Conservation (phyloP, 352 stramenopile genomes). For the Phytophthora niederhauseri region DNA sequence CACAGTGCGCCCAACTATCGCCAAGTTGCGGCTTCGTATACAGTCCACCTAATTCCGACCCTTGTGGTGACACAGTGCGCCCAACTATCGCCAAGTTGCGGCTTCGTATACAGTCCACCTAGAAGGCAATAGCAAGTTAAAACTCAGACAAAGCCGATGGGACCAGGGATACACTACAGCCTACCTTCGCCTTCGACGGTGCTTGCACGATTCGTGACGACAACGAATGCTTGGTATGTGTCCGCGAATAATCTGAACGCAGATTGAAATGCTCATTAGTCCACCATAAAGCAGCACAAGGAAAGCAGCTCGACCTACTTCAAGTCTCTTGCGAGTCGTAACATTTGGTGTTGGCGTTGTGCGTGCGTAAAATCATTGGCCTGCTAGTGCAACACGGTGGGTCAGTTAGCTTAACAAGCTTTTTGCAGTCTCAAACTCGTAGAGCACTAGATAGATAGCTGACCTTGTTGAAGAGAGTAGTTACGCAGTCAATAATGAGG, state of each 20-base stretch:
- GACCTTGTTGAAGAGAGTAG: slow-evolving; percentile 68
- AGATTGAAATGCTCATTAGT: slow-evolving; percentile 4
- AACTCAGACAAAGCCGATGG: background rate
- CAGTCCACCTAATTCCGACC: slow-evolving; percentile 45
- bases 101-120: slow-evolving; percentile 66
- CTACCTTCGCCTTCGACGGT: slow-evolving; percentile 43
- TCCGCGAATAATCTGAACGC: slow-evolving; percentile 63
- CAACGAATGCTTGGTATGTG: slow-evolving; percentile 64
- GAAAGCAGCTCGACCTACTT: slow-evolving; percentile 36
- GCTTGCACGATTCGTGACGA: slow-evolving; percentile 70
- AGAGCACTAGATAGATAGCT: background rate
- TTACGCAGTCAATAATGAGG: slow-evolving; percentile 77
- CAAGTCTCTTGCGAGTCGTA: slow-evolving; percentile 56
- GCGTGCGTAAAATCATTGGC: slow-evolving; percentile 40
- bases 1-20: slow-evolving; percentile 72
- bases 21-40: slow-evolving; percentile 72
- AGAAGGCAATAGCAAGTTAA: slow-evolving; percentile 16
- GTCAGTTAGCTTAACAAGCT: background rate
- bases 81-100: slow-evolving; percentile 70
- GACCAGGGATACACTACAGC: background rate
- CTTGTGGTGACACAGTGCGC: slow-evolving; percentile 71
- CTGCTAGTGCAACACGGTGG: slow-evolving; percentile 19
- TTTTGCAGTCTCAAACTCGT: background rate
- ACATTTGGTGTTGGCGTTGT: slow-evolving; percentile 55
- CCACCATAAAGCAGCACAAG: background rate